Conservation (phyloP, 768 basidiomycete genomes). For the Mrakia gelida region DNA sequence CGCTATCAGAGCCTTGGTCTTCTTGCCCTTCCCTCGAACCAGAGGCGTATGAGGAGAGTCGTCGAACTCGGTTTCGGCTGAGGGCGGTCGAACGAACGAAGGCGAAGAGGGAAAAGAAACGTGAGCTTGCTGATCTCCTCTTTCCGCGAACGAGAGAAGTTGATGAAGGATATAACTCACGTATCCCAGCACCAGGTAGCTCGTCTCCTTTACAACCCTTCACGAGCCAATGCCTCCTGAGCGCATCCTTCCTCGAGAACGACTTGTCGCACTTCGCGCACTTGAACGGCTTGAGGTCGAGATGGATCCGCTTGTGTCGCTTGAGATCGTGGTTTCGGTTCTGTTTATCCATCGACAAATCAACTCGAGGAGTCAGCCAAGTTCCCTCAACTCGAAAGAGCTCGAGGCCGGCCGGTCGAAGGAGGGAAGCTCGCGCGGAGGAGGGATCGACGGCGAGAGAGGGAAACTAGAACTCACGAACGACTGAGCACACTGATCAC, state of each 20-base stretch:
- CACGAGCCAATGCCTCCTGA: constrained; percentile 45
- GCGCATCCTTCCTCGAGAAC: constrained; percentile 46
- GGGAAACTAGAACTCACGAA: constrained; percentile 38
- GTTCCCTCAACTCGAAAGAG: too few relatives aligned
- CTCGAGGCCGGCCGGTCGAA: too few relatives aligned
- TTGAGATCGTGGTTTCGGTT: constrained; percentile 48
- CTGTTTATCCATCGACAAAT: constrained; percentile 29
- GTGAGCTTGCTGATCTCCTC: neutral
- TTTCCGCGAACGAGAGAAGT: neutral
- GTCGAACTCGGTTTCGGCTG: constrained; percentile 5
- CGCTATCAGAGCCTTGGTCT: neutral
- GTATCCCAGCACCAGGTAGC: constrained; percentile 5
- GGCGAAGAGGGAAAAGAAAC: neutral
- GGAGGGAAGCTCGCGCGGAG: too few relatives aligned
- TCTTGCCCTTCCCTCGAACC: neutral
- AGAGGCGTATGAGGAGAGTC: neutral
- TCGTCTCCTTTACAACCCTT: constrained; percentile 40
- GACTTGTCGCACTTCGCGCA: constrained; percentile 46
- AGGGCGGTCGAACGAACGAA: too few relatives aligned
- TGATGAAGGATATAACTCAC: constrained; percentile 1
- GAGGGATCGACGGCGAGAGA: neutral
- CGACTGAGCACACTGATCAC: constrained; percentile 45
- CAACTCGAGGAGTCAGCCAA: neutral
- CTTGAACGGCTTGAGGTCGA: constrained; percentile 45
- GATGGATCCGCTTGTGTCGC: constrained; percentile 45